Evolutionary conservation across 192 early-diverging fungal species (phyloP).

Genomic region (Coemansia sp.): DNA sequence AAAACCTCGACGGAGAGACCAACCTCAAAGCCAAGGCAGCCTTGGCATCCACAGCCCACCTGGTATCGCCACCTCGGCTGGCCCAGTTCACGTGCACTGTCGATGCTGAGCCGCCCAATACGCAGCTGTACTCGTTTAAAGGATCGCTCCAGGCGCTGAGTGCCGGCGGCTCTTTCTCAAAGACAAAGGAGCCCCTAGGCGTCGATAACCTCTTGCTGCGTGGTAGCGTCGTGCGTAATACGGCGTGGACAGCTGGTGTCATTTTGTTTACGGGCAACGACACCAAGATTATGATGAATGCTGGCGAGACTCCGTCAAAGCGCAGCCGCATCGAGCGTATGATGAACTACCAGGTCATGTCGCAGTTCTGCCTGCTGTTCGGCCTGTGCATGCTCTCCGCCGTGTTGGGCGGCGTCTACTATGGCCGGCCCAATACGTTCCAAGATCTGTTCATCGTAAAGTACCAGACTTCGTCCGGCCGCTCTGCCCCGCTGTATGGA

Average conservation of each 20-base stretch:
- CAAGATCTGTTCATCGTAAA: slow-evolving; percentile 48
- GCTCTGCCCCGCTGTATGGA: slow-evolving; percentile 53
- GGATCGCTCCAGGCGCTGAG: slow-evolving; percentile 53
- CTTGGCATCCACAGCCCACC: slow-evolving; percentile 58
- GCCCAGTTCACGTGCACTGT: slow-evolving; percentile 64
- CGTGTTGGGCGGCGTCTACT: slow-evolving; percentile 64
- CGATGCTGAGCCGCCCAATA: slow-evolving; percentile 82
- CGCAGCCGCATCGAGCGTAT: slow-evolving; percentile 86
- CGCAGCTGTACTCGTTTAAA: slow-evolving; percentile 86
- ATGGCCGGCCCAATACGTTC: slow-evolving; percentile 53
- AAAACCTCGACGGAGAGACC: slow-evolving; percentile 98
- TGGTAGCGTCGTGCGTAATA: slow-evolving; percentile 92
- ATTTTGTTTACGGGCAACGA: slow-evolving; percentile 89
- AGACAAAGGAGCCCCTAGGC: slow-evolving; percentile 59
- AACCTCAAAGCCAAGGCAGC: slow-evolving; percentile 88
- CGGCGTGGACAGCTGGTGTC: slow-evolving; percentile 81
- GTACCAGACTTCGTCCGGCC: slow-evolving; percentile 27
- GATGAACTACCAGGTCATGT: slow-evolving; percentile 84
- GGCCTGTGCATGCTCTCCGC: slow-evolving; percentile 69
- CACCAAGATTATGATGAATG: slow-evolving; percentile 96
- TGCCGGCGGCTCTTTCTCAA: slow-evolving; percentile 25
- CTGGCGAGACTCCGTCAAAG: slow-evolving; percentile 89
- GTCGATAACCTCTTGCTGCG: slow-evolving; percentile 83
- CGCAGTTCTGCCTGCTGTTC: slow-evolving; percentile 80
- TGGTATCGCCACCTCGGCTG: slow-evolving; percentile 59